Evolutionary conservation across 2,329 filamentous ascomycete species (phyloP), one percentile per base, ranked within the genome.

Genomic region (Colletotrichum euphorbiae): DNA sequence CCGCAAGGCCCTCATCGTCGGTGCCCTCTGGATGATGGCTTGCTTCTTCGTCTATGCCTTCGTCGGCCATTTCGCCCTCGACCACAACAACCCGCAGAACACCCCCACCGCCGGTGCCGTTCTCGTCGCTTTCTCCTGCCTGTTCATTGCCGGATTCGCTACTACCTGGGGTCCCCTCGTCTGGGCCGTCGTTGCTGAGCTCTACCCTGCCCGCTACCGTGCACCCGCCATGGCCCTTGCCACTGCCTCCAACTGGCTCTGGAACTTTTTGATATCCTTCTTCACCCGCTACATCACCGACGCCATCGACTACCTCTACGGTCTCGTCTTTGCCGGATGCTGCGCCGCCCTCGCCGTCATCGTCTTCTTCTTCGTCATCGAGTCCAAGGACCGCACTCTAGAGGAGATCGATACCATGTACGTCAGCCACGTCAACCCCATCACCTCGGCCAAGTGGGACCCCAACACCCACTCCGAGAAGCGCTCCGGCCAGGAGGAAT

Each of bases 341-440:
- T 89, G 89, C 74, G 85, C 87, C 65, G 83, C 84, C 9, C 88
- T 89, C 19, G 84, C 89, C 4, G 73, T 87, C 17, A 83, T 93
- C 56, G 90, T 93, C 67, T 93, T 90, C 83, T 91, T 93, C 83
- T 92, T 92, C 79, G 84, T 93, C 70, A 90, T 90, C 74, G 91
- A 93, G 80, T 90, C 86, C 69, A 90, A 91, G 78, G 90, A 90
- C 73, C 86, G 90, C 36, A 89, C 87, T 1, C 84, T 94, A 17
- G 91, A 93, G 80, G 91, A 93, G 78, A 90, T 93, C 63, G 91
- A 93, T 77, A 89, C 87, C 66, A 93, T 93, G 91, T 94, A 94
- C 75, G 81, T 85, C 17, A 73, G 80, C 43, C 77, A 76, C 46
- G 82, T 87, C 72, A 84, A 84, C 73, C 83, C 85, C 21, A 83